A percentile compares a stretch with the other conserved stretches of the same genome.
These are phyloP conservation scores for Thielaviopsis musarum DNA, from an alignment of 2,329 filamentous ascomycete genomes.

Conservation along the genomic window DNA sequence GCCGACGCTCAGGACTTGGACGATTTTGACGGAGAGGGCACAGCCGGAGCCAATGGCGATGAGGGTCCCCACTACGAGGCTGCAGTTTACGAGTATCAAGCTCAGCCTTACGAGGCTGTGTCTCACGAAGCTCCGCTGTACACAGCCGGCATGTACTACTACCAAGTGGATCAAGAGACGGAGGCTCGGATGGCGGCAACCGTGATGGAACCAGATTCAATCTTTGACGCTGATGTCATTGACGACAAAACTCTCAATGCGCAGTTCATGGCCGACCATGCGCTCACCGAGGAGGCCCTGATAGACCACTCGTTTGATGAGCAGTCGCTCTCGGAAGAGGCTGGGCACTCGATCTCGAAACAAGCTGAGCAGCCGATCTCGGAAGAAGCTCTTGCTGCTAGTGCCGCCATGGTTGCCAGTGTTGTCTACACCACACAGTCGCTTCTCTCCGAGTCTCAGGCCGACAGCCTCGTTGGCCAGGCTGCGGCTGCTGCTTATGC, in stretches of 20 bases:
- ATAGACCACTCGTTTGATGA: neutral
- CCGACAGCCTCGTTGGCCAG: neutral
- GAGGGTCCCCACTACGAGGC: neutral
- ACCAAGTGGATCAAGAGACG: neutral
- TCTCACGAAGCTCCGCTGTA: neutral
- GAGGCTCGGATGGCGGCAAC: neutral
- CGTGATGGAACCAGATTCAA: neutral
- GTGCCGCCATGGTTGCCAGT: slow-evolving; percentile 10
- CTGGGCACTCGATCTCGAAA: neutral
- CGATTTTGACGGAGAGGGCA: neutral
- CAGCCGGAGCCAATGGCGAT: neutral
- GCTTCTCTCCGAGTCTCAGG: slow-evolving; percentile 4
- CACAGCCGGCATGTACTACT: neutral
- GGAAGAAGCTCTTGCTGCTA: slow-evolving; percentile 3
- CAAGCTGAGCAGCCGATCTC: neutral
- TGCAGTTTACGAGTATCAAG: neutral
- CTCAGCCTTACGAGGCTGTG: neutral
- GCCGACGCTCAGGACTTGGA: neutral
- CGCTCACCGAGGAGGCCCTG: neutral
- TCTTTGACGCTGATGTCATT: neutral
- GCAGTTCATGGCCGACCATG: neutral
- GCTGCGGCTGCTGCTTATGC: neutral
- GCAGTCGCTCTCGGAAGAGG: neutral
- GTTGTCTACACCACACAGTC: slow-evolving; percentile 10
- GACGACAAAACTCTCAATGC: neutral